A percentile compares a stretch with the other conserved stretches of the same genome.
Evolutionary conservation across 2,329 filamentous ascomycete species (phyloP).

Genomic region (Pseudocercospora crystallina): DNA sequence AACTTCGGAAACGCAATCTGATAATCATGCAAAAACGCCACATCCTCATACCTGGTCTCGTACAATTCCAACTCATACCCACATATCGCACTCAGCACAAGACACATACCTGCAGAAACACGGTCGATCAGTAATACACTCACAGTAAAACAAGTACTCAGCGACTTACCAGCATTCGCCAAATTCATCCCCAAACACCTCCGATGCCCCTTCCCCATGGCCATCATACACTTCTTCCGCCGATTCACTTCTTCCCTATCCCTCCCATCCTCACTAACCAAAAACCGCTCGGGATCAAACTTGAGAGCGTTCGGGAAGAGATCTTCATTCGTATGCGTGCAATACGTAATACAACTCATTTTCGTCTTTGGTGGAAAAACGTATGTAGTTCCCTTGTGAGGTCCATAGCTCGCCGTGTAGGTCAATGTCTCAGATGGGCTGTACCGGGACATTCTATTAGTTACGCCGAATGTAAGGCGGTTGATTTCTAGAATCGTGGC

Average conservation of each 20-base stretch:
- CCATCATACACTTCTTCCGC: slow-evolving; percentile 33
- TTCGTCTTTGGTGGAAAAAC: slow-evolving; percentile 23
- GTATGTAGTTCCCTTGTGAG: slow-evolving; percentile 4
- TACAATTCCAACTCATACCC: slow-evolving; percentile 2
- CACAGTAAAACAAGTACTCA: too few relatives aligned
- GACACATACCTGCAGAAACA: slow-evolving; percentile 5
- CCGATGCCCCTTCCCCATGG: slow-evolving; percentile 30
- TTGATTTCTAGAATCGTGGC: slow-evolving; percentile 25
- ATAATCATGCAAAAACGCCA: slow-evolving; percentile 7
- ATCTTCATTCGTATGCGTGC: slow-evolving; percentile 33
- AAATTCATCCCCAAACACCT: slow-evolving; percentile 12
- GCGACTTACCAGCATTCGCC: not conserved
- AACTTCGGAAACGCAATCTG: slow-evolving; percentile 9
- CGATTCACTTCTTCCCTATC: slow-evolving; percentile 5
- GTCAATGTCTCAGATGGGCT: slow-evolving; percentile 19
- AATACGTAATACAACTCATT: slow-evolving; percentile 29
- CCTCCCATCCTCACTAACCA: not conserved
- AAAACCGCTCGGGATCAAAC: slow-evolving; percentile 26
- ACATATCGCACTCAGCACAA: slow-evolving; percentile 5
- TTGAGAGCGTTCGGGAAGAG: slow-evolving; percentile 33
- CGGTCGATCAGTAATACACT: too few relatives aligned
- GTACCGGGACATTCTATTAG: slow-evolving; percentile 22
- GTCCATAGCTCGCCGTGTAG: not conserved
- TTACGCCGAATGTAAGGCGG: slow-evolving; percentile 25
- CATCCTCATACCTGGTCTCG: slow-evolving; percentile 5